phyloP scores from a whole-genome alignment of 1,284 basidiomycete genomes.

The Kalmanozyma brasiliensis region DNA sequence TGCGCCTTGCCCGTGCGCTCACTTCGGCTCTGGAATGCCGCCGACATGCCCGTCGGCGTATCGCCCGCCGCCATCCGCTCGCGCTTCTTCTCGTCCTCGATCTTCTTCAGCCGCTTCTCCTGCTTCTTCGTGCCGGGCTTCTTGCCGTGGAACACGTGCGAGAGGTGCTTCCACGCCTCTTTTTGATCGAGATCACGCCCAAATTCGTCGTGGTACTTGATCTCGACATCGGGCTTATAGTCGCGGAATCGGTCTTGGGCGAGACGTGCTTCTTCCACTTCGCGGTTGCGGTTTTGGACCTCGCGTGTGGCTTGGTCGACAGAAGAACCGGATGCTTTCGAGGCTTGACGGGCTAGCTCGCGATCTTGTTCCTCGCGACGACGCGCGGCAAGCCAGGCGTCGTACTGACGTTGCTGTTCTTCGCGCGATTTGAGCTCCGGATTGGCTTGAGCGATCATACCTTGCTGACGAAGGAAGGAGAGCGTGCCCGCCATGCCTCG shows the following conservation, averaged over 20 bases:
- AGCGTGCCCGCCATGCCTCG: conserved; percentile 85
- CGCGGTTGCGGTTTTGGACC: conserved; percentile 89
- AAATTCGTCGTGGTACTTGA: conserved; percentile 90
- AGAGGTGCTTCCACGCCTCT: conserved; percentile 73
- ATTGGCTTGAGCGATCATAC: conserved; percentile 78
- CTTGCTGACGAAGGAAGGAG: conserved; percentile 87
- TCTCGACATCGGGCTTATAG: conserved; percentile 96
- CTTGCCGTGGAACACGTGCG: conserved; percentile 67
- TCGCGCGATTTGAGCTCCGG: conserved; percentile 83
- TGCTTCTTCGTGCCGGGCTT: conserved; percentile 63
- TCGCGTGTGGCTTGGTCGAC: conserved; percentile 94
- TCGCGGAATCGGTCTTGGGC: conserved; percentile 85
- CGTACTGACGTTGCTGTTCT: conserved; percentile 81
- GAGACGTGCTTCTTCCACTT: conserved; percentile 87
- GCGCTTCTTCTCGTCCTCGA: conserved; percentile 62
- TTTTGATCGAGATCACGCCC: conserved; percentile 89
- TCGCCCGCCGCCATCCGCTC: conserved; percentile 66
- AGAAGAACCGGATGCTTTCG: conserved; percentile 56
- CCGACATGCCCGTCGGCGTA: conserved; percentile 60
- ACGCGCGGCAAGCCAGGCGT: conserved; percentile 89
- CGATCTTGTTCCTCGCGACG: conserved; percentile 79
- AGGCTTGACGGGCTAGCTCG: conserved; percentile 77
- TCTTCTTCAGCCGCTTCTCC: conserved; percentile 60
- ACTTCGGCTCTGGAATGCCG: conserved; percentile 60
- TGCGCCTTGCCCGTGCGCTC: conserved; percentile 65